phyloP scores from a whole-genome alignment of 768 basidiomycete species.

The Tubosaeta sp. region DNA sequence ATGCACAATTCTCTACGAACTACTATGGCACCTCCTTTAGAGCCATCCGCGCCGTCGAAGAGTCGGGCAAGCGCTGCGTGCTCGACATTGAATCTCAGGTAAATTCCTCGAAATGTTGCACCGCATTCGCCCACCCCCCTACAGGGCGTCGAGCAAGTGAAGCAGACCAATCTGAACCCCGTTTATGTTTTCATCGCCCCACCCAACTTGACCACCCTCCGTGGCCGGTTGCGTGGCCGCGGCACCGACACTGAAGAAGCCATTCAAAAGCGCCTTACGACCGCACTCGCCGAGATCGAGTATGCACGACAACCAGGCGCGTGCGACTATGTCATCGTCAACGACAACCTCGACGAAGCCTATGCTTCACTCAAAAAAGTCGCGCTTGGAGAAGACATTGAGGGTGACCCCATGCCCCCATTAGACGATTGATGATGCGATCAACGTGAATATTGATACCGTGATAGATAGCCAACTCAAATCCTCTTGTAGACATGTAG shows the following conservation, averaged over 20 bases:
- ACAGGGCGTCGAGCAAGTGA: conserved; percentile 91
- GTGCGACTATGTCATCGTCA: conserved; percentile 84
- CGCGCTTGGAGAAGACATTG: conserved; percentile 62
- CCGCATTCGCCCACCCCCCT: neutral
- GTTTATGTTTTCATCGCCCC: conserved; percentile 92
- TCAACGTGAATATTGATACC: conserved; percentile 1
- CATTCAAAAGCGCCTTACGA: conserved; percentile 69
- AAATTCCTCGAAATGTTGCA: neutral
- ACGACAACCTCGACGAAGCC: conserved; percentile 83
- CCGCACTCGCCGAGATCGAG: conserved; percentile 74
- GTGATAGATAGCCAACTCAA: neutral
- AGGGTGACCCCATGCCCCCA: conserved; percentile 62
- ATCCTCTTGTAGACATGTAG: neutral
- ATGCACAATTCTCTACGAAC: conserved; percentile 91
- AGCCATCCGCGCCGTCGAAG: conserved; percentile 65
- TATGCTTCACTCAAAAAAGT: conserved; percentile 73
- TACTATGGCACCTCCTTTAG: conserved; percentile 88
- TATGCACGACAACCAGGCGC: conserved; percentile 73
- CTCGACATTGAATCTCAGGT: conserved; percentile 96
- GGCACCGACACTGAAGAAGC: conserved; percentile 81
- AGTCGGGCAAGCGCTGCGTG: conserved; percentile 76
- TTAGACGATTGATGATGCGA: conserved; percentile 49
- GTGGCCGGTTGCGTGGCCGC: conserved; percentile 65
- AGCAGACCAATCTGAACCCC: conserved; percentile 74
- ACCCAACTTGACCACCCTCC: conserved; percentile 69